Conservation (phyloP, 2,329 filamentous ascomycete species). For the Cladobotryum mycophilum region DNA sequence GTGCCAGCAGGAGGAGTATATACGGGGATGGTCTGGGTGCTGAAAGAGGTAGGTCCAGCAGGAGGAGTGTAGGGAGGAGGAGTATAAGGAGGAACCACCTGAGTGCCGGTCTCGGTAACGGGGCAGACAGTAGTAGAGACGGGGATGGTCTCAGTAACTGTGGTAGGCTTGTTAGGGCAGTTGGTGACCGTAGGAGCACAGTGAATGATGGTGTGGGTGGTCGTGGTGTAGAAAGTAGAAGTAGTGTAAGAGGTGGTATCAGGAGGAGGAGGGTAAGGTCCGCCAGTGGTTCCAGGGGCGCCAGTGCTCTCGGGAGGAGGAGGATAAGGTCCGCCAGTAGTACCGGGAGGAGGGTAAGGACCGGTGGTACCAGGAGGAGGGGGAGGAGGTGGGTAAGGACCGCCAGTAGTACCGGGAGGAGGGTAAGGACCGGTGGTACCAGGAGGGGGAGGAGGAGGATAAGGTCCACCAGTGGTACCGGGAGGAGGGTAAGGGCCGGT, state of each 20-base stretch:
- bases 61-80: slow-evolving; percentile 5
- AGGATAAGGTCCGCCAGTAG: slow-evolving; percentile 15
- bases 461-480: slow-evolving; percentile 15
- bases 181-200: slow-evolving; percentile 54
- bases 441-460: slow-evolving; percentile 11
- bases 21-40: slow-evolving; percentile 18
- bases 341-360: neutral
- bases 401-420: slow-evolving; percentile 6
- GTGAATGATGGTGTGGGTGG: slow-evolving; percentile 55
- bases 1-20: slow-evolving; percentile 7
- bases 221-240: slow-evolving; percentile 51
- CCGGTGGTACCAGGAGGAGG: slow-evolving; percentile 13
- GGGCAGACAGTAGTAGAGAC: slow-evolving; percentile 36
- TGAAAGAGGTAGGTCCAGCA: slow-evolving; percentile 19
- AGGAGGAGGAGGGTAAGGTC: slow-evolving; percentile 26
- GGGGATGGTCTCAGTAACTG: slow-evolving; percentile 32
- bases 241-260: slow-evolving; percentile 39
- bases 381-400: slow-evolving; percentile 11
- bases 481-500: slow-evolving; percentile 7
- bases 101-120: slow-evolving; percentile 7
- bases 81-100: slow-evolving; percentile 23
- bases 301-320: slow-evolving; percentile 8
- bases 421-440: slow-evolving; percentile 9
- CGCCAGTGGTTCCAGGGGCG: slow-evolving; percentile 13
- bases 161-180: slow-evolving; percentile 46